Conservation (phyloP, 352 stramenopile genomes). For the Globisporangium megalacanthum region DNA sequence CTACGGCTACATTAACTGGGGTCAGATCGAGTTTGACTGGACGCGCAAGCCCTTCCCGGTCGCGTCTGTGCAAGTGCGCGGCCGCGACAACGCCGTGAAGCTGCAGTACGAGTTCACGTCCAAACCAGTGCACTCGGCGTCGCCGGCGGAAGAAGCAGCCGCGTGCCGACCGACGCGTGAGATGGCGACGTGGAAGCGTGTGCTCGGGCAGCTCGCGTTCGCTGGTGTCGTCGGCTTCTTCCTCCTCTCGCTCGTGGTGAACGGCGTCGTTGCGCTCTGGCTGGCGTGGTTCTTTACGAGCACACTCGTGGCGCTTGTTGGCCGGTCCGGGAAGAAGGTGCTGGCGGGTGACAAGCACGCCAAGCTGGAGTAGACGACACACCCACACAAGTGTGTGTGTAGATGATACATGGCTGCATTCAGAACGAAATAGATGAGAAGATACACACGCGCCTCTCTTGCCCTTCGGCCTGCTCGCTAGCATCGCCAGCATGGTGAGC, state of each 20-base stretch:
- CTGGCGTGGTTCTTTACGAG: constrained; percentile 52
- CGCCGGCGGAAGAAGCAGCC: constrained; percentile 34
- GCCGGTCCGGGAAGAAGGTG: constrained; percentile 2
- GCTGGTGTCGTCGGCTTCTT: constrained; percentile 28
- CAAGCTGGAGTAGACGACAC: constrained; percentile 10
- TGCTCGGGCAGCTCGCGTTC: constrained; percentile 37
- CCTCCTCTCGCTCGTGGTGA: constrained; percentile 48
- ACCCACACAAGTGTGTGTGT: neutral
- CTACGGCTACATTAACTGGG: constrained; percentile 90
- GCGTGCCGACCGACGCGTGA: constrained; percentile 41
- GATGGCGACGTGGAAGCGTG: constrained; percentile 26
- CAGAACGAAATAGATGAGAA: neutral
- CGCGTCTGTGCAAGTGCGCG: constrained; percentile 50
- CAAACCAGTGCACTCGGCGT: constrained; percentile 28
- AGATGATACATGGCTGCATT: neutral
- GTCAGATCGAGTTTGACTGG: constrained; percentile 92
- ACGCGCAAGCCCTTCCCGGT: constrained; percentile 37
- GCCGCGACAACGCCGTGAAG: constrained; percentile 62
- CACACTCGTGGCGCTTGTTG: constrained; percentile 25
- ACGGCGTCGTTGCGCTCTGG: constrained; percentile 49
- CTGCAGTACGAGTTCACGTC: constrained; percentile 58
- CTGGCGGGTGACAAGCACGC: constrained; percentile 12
- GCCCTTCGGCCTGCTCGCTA: no score
- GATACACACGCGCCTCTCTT: neutral
- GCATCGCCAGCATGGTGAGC: no score